A percentile compares a stretch with the other conserved stretches of the same genome.
Conservation (phyloP, 768 basidiomycete genomes). For the Naganishia onofrii region DNA sequence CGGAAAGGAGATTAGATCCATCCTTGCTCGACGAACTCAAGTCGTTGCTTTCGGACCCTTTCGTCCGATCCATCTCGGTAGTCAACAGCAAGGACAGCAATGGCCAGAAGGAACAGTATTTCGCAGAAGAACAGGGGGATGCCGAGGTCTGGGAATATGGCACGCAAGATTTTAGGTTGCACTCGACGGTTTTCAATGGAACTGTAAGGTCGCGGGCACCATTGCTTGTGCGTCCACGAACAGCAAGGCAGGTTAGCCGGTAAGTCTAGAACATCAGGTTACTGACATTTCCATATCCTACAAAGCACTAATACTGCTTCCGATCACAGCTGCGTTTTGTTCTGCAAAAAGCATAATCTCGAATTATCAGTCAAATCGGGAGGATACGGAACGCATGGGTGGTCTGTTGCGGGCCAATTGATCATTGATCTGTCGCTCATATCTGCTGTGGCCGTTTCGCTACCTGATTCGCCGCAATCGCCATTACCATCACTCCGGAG, state of each 20-base stretch:
- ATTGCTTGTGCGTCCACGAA: slow-evolving; percentile 69
- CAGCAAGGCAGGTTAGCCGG: slow-evolving; percentile 79
- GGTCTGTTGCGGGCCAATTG: slow-evolving; percentile 81
- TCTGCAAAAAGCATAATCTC: slow-evolving; percentile 69
- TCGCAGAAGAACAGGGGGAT: slow-evolving; percentile 24
- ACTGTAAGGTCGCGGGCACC: slow-evolving; percentile 64
- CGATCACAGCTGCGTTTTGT: slow-evolving; percentile 61
- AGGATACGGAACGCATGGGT: slow-evolving; percentile 85
- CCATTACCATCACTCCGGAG: slow-evolving; percentile 14
- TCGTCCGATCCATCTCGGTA: slow-evolving; percentile 4
- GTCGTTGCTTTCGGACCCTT: slow-evolving; percentile 3
- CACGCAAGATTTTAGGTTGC: slow-evolving; percentile 36
- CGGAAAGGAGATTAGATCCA: slow-evolving; percentile 8
- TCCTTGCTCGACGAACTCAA: slow-evolving; percentile 24
- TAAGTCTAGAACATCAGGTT: slow-evolving; percentile 53
- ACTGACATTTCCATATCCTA: background rate
- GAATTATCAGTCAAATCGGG: slow-evolving; percentile 82
- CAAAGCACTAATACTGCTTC: slow-evolving; percentile 18
- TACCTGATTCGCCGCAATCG: slow-evolving; percentile 31
- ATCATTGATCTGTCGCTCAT: slow-evolving; percentile 76
- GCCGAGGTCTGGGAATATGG: slow-evolving; percentile 30
- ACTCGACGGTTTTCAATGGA: slow-evolving; percentile 66
- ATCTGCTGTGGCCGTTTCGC: slow-evolving; percentile 66
- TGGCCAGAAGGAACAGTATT: background rate
- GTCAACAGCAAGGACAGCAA: background rate